phyloP scores from a whole-genome alignment of 2,329 filamentous ascomycete genomes.

The Cercospora sp. region DNA sequence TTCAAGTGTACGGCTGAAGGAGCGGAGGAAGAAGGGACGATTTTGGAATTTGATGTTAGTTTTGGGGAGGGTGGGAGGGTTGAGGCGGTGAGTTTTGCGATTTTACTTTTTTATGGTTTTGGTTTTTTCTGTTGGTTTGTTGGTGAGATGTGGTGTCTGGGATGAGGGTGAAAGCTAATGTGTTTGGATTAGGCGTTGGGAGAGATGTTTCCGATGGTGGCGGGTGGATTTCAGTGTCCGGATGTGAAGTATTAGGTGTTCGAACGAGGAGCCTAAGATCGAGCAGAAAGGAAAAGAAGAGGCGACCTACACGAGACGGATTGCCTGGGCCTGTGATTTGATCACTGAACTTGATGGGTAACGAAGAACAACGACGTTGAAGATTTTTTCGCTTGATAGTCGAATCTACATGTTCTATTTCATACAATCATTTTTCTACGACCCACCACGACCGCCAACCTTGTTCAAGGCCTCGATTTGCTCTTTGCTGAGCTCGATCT shows the following conservation, averaged over 20 bases:
- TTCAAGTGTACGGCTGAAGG: background rate
- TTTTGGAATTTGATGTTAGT: constrained; percentile 5
- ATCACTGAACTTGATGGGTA: background rate
- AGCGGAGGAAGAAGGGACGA: background rate
- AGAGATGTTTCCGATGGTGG: constrained; percentile 2
- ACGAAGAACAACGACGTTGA: background rate
- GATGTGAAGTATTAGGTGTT: background rate
- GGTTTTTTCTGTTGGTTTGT: background rate
- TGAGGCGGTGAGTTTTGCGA: background rate
- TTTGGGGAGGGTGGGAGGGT: background rate
- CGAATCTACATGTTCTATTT: background rate
- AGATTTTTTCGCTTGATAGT: background rate
- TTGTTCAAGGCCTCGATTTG: constrained; percentile 52
- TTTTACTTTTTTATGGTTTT: background rate
- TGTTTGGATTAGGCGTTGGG: background rate
- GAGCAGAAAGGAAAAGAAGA: background rate
- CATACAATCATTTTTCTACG: background rate
- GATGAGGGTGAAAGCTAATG: background rate
- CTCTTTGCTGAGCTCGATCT: constrained; percentile 46
- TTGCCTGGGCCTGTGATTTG: background rate
- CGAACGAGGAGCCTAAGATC: background rate
- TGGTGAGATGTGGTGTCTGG: background rate
- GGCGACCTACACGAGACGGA: background rate
- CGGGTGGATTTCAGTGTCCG: background rate
- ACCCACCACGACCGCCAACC: constrained; percentile 55